Evolutionary conservation across 1,284 basidiomycete species (phyloP).

Genomic region (Stygiomarasmius scandens): DNA sequence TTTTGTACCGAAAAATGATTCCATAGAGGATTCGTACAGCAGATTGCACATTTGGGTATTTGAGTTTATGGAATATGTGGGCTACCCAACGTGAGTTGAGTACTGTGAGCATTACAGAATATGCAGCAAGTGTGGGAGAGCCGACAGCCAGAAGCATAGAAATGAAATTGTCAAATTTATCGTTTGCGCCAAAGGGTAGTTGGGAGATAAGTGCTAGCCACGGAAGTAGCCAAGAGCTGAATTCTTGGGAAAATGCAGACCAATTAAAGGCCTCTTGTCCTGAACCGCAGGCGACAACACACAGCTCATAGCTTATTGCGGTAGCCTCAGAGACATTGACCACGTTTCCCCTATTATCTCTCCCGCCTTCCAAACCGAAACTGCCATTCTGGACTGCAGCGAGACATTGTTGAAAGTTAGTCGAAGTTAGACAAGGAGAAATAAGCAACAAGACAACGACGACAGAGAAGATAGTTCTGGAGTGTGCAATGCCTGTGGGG

Average conservation of each 20-base stretch:
- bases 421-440: not conserved
- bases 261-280: constrained; percentile 22
- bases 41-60: constrained; percentile 31
- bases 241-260: constrained; percentile 27
- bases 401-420: constrained; percentile 21
- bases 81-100: constrained; percentile 39
- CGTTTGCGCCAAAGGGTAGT: constrained; percentile 28
- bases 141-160: constrained; percentile 37
- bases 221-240: constrained; percentile 31
- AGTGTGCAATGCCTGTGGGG: no score
- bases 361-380: constrained; percentile 17
- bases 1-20: no score
- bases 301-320: constrained; percentile 26
- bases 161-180: constrained; percentile 34
- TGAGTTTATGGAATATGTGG: constrained; percentile 28
- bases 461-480: no score
- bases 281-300: constrained; percentile 22
- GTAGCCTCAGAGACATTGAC: constrained; percentile 22
- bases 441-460: not conserved
- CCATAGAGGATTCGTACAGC: constrained; percentile 26
- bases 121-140: constrained; percentile 40
- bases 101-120: constrained; percentile 39
- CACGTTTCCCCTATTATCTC: constrained; percentile 20
- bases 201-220: constrained; percentile 32
- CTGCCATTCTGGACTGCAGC: constrained; percentile 13